These are phyloP conservation scores for Didymella pomorum DNA, from an alignment of 2,329 filamentous ascomycete species.

Conservation along the genomic window DNA sequence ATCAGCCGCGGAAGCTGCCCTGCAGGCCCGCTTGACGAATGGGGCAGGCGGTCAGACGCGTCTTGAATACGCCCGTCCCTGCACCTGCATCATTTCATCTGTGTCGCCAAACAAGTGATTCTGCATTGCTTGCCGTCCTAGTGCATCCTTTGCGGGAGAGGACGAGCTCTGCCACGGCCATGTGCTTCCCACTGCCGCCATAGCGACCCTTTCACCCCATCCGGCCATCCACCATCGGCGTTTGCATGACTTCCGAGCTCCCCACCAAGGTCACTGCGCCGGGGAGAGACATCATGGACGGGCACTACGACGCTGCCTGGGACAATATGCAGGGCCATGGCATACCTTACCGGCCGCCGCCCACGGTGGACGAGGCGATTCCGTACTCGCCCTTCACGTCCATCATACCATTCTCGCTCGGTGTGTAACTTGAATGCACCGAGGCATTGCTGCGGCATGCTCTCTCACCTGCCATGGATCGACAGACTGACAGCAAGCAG, in stretches of 20 bases:
- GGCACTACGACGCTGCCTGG: slow-evolving; percentile 38
- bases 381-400: slow-evolving; percentile 85
- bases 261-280: slow-evolving; percentile 2
- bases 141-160: slow-evolving; percentile 18
- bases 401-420: slow-evolving; percentile 78
- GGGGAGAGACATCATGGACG: slow-evolving; percentile 33
- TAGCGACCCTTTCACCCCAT: slow-evolving; percentile 13
- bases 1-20: slow-evolving; percentile 24
- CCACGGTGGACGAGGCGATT: slow-evolving; percentile 74
- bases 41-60: slow-evolving; percentile 42
- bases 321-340: slow-evolving; percentile 45
- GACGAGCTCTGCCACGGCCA: slow-evolving; percentile 19
- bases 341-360: slow-evolving; percentile 52
- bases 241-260: slow-evolving; percentile 13
- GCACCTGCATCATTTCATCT: slow-evolving; percentile 2
- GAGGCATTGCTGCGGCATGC: slow-evolving; percentile 13
- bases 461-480: slow-evolving; percentile 29
- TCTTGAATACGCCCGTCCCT: slow-evolving; percentile 21
- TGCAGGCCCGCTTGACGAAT: slow-evolving; percentile 29
- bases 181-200: slow-evolving; percentile 25
- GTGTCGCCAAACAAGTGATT: slow-evolving; percentile 7
- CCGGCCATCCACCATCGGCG: slow-evolving; percentile 2
- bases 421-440: slow-evolving; percentile 57
- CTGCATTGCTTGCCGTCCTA: slow-evolving; percentile 6
- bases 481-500: slow-evolving; percentile 42